Percentiles rank a stretch among this genome's conserved stretches.
These are phyloP conservation scores for Phyllostachys edulis DNA, from an alignment of 176 grass and related monocot species.

Conservation along the genomic window DNA sequence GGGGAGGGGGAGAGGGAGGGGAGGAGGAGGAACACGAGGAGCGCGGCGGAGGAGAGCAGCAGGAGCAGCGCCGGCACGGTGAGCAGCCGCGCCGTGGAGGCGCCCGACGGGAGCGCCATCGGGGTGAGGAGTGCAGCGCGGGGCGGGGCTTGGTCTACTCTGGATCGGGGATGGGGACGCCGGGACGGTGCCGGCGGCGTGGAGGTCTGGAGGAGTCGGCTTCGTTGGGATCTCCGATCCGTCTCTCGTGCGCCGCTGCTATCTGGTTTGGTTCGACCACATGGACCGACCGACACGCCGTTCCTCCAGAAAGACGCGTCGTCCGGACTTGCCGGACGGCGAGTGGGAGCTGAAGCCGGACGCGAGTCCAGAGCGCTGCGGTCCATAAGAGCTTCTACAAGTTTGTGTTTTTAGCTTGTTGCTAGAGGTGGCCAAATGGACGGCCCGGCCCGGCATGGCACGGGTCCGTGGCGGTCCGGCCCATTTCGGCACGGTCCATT, in stretches of 20 bases:
- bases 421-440: no score
- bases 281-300: background rate
- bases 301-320: background rate
- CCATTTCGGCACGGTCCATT: no score
- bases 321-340: background rate
- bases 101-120: slow-evolving; percentile 55
- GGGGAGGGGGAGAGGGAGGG: slow-evolving; percentile 42
- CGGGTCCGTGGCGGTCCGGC: no score
- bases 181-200: background rate
- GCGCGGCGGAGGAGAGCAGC: slow-evolving; percentile 49
- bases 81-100: slow-evolving; percentile 52
- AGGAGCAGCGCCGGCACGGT: slow-evolving; percentile 56
- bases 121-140: background rate
- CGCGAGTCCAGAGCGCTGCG: background rate
- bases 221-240: slow-evolving; percentile 5
- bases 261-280: slow-evolving; percentile 27
- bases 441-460: no score
- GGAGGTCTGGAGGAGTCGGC: background rate
- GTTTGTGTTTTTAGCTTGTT: no score
- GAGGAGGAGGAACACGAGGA: slow-evolving; percentile 58
- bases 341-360: background rate
- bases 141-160: background rate
- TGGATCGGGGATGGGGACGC: slow-evolving; percentile 14
- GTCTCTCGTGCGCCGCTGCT: background rate
- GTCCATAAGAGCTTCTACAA: no score